Base-by-base conservation (phyloP, 306 rosid species). In the Senna tora region DNA sequence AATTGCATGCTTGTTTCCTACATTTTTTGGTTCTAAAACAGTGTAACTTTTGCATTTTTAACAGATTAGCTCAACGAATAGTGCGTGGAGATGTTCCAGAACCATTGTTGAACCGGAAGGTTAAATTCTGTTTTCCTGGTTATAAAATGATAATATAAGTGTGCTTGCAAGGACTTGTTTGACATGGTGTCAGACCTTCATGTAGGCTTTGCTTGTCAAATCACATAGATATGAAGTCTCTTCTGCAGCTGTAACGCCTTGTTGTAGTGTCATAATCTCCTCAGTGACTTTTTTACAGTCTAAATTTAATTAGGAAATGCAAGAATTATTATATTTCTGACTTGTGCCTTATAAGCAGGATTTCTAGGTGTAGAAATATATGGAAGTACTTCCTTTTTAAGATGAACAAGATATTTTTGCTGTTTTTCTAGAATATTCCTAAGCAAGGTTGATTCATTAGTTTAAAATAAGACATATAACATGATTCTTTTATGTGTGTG, bases 41-140 rank as follows among this genome's bases (percentile, higher is more conserved):
- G 30, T 28, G 61, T 25, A 16, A 13, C 21, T 22, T 46, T 66
- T 68, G 25, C 21, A 25, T 51, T 45, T 38, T 67, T 73, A 86
- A 58, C 91, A 95, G 99, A 84, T 87, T 95, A 87, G 96, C 97
- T 86, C 97, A 95, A 79, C 87, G 96, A 21, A 95, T 95, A 67
- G 91, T 94, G 72, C 93, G 97, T 9, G 99, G 97, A 33, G 99
- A 95, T 85, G 97, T 95, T 82, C 97, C 97, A 20, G 97, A 95
- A 77, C 97, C 97, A 16, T 70, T 94, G 84, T 74, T 91, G 86
- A 94, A 91, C 41, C 74, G 99, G 39, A 91, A 89, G 99, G 99
- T 89, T 71, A 53, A 68, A 34, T 30, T 67, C 46, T 49, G 57
- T 47, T 66, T 34, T 73, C 53, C 39, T 73, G 17, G 65, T n/a